A percentile compares a stretch with the other conserved stretches of the same genome.
Evolutionary conservation across 768 basidiomycete species (phyloP).

Genomic region (Lentinula sp.): DNA sequence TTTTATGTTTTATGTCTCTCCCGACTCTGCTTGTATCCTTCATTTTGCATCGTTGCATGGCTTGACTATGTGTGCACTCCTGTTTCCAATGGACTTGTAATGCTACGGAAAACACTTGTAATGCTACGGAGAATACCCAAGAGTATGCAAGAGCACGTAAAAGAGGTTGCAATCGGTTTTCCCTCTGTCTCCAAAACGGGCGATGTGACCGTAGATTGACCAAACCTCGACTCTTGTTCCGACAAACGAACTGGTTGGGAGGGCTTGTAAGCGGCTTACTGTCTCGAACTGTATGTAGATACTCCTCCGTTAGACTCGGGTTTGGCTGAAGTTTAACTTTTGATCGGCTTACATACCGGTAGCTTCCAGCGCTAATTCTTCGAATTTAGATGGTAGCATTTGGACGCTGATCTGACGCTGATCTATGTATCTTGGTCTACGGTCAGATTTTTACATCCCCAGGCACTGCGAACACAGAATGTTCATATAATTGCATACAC

Average conservation of each 20-base stretch:
- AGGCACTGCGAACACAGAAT: too few species aligned
- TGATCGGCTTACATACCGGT: not conserved
- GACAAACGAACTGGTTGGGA: not conserved
- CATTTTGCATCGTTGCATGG: not conserved
- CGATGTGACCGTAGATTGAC: not conserved
- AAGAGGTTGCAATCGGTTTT: too few species aligned
- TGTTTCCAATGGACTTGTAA: not conserved
- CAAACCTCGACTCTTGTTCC: not conserved
- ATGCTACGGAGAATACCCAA: too few species aligned
- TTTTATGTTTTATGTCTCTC: not conserved
- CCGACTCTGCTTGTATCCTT: not conserved
- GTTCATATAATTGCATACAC: too few species aligned
- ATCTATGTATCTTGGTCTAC: too few species aligned
- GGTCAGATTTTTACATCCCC: too few species aligned
- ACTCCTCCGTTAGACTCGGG: not conserved
- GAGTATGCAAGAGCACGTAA: too few species aligned
- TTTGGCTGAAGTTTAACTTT: not conserved
- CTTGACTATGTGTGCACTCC: not conserved
- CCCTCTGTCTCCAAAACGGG: not conserved
- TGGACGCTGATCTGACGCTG: too few species aligned
- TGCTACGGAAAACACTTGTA: not conserved
- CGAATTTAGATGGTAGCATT: not conserved
- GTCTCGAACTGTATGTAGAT: not conserved
- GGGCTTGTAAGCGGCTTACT: not conserved
- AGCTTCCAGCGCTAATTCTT: not conserved